Conservation (phyloP, 2,329 filamentous ascomycete species). For the Fusarium transvaalense region DNA sequence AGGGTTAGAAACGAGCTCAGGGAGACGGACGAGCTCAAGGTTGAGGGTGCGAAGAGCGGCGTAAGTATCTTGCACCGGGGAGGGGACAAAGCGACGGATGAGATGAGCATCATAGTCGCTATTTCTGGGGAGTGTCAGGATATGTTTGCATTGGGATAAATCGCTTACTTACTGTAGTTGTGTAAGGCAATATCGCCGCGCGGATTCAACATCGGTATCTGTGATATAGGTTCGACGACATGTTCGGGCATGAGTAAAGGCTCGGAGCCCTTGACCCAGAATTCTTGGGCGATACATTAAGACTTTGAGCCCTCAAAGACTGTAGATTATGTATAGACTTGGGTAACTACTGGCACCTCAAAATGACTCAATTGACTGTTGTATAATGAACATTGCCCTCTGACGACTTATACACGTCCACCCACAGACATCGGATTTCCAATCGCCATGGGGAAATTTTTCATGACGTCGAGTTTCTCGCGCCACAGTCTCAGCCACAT, state of each 20-base stretch:
- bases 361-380: conserved; percentile 12
- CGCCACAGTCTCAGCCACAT: conserved; percentile 39
- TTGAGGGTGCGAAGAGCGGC: conserved; percentile 93
- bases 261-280: conserved; percentile 55
- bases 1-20: conserved; percentile 89
- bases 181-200: conserved; percentile 65
- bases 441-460: conserved; percentile 43
- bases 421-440: conserved; percentile 44
- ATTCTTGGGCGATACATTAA: conserved; percentile 57
- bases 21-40: conserved; percentile 88
- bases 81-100: conserved; percentile 85
- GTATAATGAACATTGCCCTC: conserved; percentile 29
- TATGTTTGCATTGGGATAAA: background rate
- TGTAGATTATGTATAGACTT: background rate
- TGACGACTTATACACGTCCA: conserved; percentile 39
- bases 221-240: conserved; percentile 61
- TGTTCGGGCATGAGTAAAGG: conserved; percentile 49
- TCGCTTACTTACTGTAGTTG: conserved; percentile 61
- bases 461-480: conserved; percentile 46
- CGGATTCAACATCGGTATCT: conserved; percentile 65
- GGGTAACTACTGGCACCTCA: background rate
- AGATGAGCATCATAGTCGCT: conserved; percentile 92
- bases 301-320: conserved; percentile 1
- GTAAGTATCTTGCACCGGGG: conserved; percentile 81
- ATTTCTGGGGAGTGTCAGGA: conserved; percentile 65